Evolutionary conservation across 805 yeast species (phyloP), one percentile per base, ranked within the genome.

Genomic region (Ogataea henricii): DNA sequence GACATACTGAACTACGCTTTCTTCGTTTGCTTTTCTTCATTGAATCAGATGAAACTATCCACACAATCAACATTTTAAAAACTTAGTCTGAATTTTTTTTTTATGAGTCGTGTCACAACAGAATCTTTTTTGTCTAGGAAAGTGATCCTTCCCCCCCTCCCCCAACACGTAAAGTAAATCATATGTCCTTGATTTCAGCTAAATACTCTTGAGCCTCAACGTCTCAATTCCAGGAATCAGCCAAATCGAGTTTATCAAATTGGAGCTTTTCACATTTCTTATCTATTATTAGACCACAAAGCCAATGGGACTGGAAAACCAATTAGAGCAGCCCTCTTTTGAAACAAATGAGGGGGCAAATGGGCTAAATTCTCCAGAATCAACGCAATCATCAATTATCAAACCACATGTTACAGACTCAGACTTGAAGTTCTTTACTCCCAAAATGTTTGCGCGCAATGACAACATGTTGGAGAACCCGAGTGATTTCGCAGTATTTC

Each of bases 361-460:
- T 21, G 39, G 48, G 43, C 2, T 47, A 42, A 26, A 27, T 6
- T 43, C 62, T 6, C 45, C 52, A 1, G 38, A 39, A 5, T 58
- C 66, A 1, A 29, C 49, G 9, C 60, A 58, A n/a, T 60, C 67
- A 0, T 63, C 67, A 9, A 62, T 64, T 21, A 50, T 64, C 6
- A 55, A 60, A 42, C 68, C 68, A 14, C 32, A 49, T n/a, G 51
- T 57, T 25, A 45, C 43, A n/a, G 52, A 49, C 18, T 48, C 56
- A 2, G 68, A 64, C 40, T 7, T 53, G 3, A 37, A 43, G 14
- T 64, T 55, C 46, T 49, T 60, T 16, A 48, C 65, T 2, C 13
- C 51, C 10, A 50, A 44, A 14, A 54, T 64, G 49, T 59, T 57
- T 48, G 60, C 63, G 26, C 56, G 46, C 8, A 38, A 42, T 3